These are phyloP conservation scores for Xylaria grammica DNA, from an alignment of 495 filamentous ascomycete species.

Conservation along the genomic window DNA sequence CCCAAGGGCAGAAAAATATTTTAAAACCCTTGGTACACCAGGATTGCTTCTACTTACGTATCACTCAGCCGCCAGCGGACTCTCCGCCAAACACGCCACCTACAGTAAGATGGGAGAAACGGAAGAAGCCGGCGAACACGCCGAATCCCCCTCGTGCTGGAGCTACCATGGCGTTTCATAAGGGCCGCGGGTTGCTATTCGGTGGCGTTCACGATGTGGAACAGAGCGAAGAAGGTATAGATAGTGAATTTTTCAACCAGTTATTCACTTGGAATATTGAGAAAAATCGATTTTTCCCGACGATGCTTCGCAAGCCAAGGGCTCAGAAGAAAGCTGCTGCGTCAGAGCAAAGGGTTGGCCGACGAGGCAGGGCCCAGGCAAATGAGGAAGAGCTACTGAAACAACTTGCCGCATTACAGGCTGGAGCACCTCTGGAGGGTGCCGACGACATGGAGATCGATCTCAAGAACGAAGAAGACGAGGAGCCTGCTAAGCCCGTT, in stretches of 20 bases:
- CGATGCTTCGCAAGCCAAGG: slow-evolving; percentile 73
- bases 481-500: slow-evolving; percentile 52
- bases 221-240: slow-evolving; percentile 91
- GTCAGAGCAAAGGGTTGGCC: slow-evolving; percentile 61
- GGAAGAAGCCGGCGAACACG: slow-evolving; percentile 89
- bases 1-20: slow-evolving; percentile 64
- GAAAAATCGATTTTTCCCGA: slow-evolving; percentile 87
- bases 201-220: slow-evolving; percentile 95
- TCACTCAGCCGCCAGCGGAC: slow-evolving; percentile 72
- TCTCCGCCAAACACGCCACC: slow-evolving; percentile 65
- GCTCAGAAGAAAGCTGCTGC: slow-evolving; percentile 61
- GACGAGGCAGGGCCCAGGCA: slow-evolving; percentile 74
- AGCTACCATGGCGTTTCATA: slow-evolving; percentile 85
- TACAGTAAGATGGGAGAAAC: slow-evolving; percentile 82
- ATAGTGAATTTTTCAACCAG: slow-evolving; percentile 93
- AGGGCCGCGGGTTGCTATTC: slow-evolving; percentile 89
- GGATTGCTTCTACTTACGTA: slow-evolving; percentile 90
- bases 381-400: slow-evolving; percentile 88
- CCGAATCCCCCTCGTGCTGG: slow-evolving; percentile 86
- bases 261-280: slow-evolving; percentile 93
- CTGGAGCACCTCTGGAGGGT: slow-evolving; percentile 63
- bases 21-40: slow-evolving; percentile 87
- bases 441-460: slow-evolving; percentile 64
- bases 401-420: slow-evolving; percentile 81
- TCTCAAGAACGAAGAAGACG: slow-evolving; percentile 44